Evolutionary conservation across 768 basidiomycete species (phyloP), one percentile per base, ranked within the genome.

Genomic region (Scleroderma citrinum): DNA sequence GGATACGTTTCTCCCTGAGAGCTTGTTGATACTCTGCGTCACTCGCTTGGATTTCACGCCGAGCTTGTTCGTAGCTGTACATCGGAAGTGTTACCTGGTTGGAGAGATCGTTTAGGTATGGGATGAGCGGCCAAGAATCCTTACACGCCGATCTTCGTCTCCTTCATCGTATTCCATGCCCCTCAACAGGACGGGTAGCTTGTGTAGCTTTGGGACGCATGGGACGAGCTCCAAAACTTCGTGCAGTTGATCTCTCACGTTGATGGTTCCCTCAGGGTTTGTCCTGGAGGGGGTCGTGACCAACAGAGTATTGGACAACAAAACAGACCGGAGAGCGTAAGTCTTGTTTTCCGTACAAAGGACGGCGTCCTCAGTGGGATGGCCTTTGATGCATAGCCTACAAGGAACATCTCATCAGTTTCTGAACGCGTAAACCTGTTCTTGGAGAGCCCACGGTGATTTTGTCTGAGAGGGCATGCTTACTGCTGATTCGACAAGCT

Each of bases 201-300:
- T 80, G 47, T 91, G 79, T 17, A 93, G 62, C 56, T 78, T 85
- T 8, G 95, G 90, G 0, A 94, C 80, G n/a, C 75, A 67, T 0
- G 86, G 86, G 0, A 80, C 74, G 17, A 92, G 71, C 65, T 99
- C 96, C 43, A 98, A 67, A 42, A 97, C 76, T 57, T 96, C 86
- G 56, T 82, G 84, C 29, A 92, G 69, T 56, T 85, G 83, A 55
- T 92, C 89, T 45, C 85, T 80, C 45, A 96, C 84, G 46, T 85
- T 77, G 10, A 89, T 71, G 2, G 69, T 67, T 39, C 77, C 71
- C 17, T 69, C 62, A 2, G 63, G 55, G 38, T 61, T 54, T 3
- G 58, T 55, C 34, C 69, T 61, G 2, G 73, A 69, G 16, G 81
- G 71, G 3, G 82, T 82, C 51, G 87, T 73, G 38, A 97, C 77